phyloP scores from a whole-genome alignment of 2,329 filamentous ascomycete genomes.

The Fusarium papillatum region DNA sequence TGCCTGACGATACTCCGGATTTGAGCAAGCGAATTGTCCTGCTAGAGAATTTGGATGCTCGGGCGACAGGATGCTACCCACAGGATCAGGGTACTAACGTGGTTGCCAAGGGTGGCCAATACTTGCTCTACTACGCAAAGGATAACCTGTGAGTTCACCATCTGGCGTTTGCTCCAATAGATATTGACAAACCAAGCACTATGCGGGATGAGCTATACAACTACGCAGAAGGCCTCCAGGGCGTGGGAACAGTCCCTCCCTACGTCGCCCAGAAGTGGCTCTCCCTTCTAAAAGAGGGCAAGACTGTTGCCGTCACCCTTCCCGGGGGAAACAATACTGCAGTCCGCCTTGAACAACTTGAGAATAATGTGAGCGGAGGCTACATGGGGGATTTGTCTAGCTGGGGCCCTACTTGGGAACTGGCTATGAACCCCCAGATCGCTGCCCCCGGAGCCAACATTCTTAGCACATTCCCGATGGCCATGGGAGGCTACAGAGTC shows the following conservation, averaged over 20 bases:
- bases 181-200: not conserved
- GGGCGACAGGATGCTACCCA: not conserved
- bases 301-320: not conserved
- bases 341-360: not conserved
- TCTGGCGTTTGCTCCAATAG: not conserved
- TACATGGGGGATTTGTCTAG: conserved; percentile 1
- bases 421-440: not conserved
- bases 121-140: not conserved
- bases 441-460: conserved; percentile 5
- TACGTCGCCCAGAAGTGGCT: not conserved
- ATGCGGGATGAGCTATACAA: conserved; percentile 1
- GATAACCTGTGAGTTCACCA: not conserved
- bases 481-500: conserved; percentile 1
- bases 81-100: not conserved
- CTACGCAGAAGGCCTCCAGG: not conserved
- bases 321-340: not conserved
- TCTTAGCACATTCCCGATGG: not conserved
- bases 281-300: not conserved
- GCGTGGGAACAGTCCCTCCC: not conserved
- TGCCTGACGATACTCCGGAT: not conserved
- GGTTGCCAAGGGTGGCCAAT: not conserved
- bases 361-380: not conserved
- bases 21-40: not conserved
- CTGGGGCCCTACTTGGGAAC: conserved; percentile 10
- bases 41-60: not conserved